Evolutionary conservation across 257 asterid species (phyloP).

Genomic region (Solanum dulcamara): DNA sequence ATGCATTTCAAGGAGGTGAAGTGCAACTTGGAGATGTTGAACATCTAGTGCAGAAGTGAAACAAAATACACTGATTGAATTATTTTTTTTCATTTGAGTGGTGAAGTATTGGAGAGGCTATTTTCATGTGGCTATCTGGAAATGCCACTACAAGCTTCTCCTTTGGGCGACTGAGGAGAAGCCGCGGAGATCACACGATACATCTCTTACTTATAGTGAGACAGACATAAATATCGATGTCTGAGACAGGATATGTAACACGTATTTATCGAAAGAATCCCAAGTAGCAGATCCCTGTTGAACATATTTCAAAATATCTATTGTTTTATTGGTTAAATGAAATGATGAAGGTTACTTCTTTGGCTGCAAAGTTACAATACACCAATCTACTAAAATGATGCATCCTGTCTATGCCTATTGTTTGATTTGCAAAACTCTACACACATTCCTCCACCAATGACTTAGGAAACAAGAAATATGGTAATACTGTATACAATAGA

Average conservation of each 20-base stretch:
- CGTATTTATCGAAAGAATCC: not conserved
- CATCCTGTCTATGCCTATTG: too few species aligned
- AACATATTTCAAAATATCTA: not conserved
- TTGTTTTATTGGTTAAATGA: not conserved
- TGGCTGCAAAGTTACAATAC: not conserved
- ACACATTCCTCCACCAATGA: too few species aligned
- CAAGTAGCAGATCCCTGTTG: too few species aligned
- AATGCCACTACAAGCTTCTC: not conserved
- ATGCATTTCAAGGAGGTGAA: conserved; percentile 29
- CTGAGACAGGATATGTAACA: not conserved
- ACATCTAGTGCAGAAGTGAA: conserved; percentile 47
- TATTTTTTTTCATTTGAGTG: not conserved
- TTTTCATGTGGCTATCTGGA: not conserved
- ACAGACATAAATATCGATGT: not conserved
- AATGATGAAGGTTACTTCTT: not conserved
- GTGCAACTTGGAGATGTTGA: conserved; percentile 66
- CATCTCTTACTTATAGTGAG: not conserved
- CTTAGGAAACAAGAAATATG: not conserved
- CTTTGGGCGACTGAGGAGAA: not conserved
- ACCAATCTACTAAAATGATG: too few species aligned
- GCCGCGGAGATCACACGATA: not conserved
- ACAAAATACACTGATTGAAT: not conserved
- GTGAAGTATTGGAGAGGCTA: not conserved
- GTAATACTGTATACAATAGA: too few species aligned
- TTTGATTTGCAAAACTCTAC: too few species aligned